These are phyloP conservation scores for Lyophyllum shimeji DNA, from an alignment of 768 basidiomycete genomes.

Conservation along the genomic window DNA sequence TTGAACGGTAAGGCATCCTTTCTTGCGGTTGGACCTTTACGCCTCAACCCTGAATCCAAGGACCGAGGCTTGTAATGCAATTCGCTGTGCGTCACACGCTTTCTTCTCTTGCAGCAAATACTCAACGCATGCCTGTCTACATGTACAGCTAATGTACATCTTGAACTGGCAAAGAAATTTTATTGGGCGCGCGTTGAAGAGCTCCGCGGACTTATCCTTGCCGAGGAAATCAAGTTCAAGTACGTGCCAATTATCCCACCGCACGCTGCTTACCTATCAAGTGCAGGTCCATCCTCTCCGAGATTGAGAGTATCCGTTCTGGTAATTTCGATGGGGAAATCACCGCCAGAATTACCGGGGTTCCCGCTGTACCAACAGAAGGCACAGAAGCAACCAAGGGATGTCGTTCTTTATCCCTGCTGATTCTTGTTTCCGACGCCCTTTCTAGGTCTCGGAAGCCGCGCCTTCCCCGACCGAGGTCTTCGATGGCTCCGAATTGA, in stretches of 20 bases:
- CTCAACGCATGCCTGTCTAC: constrained; percentile 11
- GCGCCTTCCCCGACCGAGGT: constrained; percentile 22
- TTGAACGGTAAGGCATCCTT: constrained; percentile 53
- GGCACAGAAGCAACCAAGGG: constrained; percentile 2
- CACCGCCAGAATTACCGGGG: constrained; percentile 26
- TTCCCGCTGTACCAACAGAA: constrained; percentile 7
- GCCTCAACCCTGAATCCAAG: constrained; percentile 26
- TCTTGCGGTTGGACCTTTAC: not conserved
- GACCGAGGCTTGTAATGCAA: constrained; percentile 48
- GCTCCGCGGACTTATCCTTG: constrained; percentile 65
- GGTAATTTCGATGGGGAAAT: constrained; percentile 65
- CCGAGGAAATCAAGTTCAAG: constrained; percentile 82
- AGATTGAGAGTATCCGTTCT: constrained; percentile 75
- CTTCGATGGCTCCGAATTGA: constrained; percentile 34
- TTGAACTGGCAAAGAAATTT: constrained; percentile 72
- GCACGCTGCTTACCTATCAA: not conserved
- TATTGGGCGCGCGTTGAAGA: constrained; percentile 72
- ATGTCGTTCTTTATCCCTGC: not conserved
- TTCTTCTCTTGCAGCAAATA: not conserved
- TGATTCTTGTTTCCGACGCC: not conserved
- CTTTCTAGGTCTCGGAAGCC: constrained; percentile 1
- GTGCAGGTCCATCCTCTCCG: constrained; percentile 59
- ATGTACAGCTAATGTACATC: constrained; percentile 58
- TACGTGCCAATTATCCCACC: constrained; percentile 26
- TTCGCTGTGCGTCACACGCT: constrained; percentile 48